Base-by-base conservation (phyloP, 345 rosid genomes). In the Boechera retrofracta region DNA sequence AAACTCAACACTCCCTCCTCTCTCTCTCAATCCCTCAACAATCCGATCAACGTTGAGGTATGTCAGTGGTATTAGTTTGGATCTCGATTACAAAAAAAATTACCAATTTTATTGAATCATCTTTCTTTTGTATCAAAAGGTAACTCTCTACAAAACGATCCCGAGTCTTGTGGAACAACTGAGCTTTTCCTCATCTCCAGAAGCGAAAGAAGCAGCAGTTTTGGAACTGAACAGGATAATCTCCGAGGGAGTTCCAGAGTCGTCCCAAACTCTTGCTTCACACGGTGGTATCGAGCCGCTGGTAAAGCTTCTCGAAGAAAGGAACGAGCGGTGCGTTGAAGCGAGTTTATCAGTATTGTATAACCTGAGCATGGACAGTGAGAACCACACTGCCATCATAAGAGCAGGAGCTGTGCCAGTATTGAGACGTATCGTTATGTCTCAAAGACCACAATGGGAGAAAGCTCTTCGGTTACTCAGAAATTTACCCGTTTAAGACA, bases 351-450 rank as follows among this genome's bases (percentile, higher is more conserved):
- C 89, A 1, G 80, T 94, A 53, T 83, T 91, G 21, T 90, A 94
- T 77, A 89, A 87, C 61, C 67, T 91, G 63, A 90, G 97, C 84
- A 91, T 90, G 96, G 89, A 94, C 80, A 67, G 79, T 1, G 98
- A 91, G 83, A 94, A 94, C 74, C 97, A 91, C 51, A 35, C 84
- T 0, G 88, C 89, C 3, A 90, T 94, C 58, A 58, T 87, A 5
- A 89, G 94, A 77, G 89, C 94, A 0, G 92, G 96, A 64, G 97
- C 96, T 21, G 92, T 86, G 29, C 89, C 97, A 36, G 85, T 72
- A 15, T 65, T 94, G 80, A 84, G 89, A 77, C 89, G 88, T 77
- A 91, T 94, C 77, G 83, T 94, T 62, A 72, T 85, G 49, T 81
- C 91, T 7, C 80, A 89, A 41, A 82, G 87, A 66, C 86, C 93